Percentiles rank a stretch among this genome's conserved stretches.
These are phyloP conservation scores for Aspergillus neotritici DNA, from an alignment of 2,329 filamentous ascomycete species.

Conservation along the genomic window DNA sequence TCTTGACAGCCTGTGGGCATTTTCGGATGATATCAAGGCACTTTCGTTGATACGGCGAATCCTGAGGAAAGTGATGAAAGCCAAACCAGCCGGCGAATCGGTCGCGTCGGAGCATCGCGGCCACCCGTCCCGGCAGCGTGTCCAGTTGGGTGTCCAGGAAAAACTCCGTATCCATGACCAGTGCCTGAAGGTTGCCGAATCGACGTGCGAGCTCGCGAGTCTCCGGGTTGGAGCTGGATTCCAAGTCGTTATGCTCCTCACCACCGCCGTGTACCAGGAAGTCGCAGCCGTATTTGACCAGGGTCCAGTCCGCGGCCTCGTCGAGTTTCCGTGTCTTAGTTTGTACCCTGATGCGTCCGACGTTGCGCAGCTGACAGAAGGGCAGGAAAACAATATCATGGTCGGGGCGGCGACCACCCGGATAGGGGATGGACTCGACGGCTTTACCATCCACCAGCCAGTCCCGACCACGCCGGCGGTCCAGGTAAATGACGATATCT, in stretches of 20 bases:
- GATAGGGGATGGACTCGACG: not conserved
- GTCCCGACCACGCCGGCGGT: not conserved
- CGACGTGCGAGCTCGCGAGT: not conserved
- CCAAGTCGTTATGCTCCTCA: not conserved
- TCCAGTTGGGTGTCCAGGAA: not conserved
- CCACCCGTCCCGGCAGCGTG: not conserved
- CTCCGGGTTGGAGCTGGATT: not conserved
- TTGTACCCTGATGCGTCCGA: not conserved
- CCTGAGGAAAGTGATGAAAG: no score
- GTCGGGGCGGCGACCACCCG: not conserved
- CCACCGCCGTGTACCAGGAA: not conserved
- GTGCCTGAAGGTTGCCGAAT: not conserved
- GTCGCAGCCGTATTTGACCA: not conserved
- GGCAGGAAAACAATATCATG: conserved; percentile 1
- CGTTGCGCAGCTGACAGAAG: not conserved
- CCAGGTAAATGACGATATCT: not conserved
- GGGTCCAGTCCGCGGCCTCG: not conserved
- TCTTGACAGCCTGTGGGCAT: no score
- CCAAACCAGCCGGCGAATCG: not conserved
- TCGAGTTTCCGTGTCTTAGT: not conserved
- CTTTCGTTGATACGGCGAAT: no score
- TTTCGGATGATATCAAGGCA: no score
- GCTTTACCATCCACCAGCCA: conserved; percentile 2
- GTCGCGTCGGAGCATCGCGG: conserved; percentile 1
- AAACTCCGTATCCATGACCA: not conserved